Base-by-base conservation (phyloP, 306 rosid genomes). In the Comarum palustre region DNA sequence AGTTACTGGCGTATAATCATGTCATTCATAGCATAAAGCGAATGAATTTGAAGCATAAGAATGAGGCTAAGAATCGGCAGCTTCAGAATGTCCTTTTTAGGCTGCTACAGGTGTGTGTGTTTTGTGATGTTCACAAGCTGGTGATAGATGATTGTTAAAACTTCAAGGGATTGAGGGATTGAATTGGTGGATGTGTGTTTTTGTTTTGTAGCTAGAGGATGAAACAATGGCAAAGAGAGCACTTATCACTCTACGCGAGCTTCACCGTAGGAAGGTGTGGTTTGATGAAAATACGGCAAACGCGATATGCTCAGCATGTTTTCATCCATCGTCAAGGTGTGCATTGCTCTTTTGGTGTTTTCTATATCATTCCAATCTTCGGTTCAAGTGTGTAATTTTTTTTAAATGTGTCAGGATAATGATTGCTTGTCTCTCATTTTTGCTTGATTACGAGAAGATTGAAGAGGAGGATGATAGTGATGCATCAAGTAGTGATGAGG, bases 371-470 rank as follows among this genome's bases (percentile, higher is more conserved):
- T 39, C 62, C 32, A 29, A 59, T 64, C 20, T 73, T 16, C 1
- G 41, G 31, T 2, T 47, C 16, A 41, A 45, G 69, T 39, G 63
- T 31, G 78, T 64, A 74, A 20, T 15, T 27, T 72, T 73, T 20
- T 61, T 39, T 72, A 52, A 66, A 38, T 81, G 51, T 41, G 54
- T 46, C 84, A 91, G 98, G 96, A 93, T 93, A 77, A 87, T 93
- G 98, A 86, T 87, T 78, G 90, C 96, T 5, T 58, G 91, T 61
- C 66, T 93, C 32, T 84, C 85, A 29, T 86, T 89, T 87, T 92
- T 93, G 68, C 93, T 93, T 69, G 92, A 89, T 85, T 90, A 87
- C 29, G 98, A 93, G 84, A 93, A 89, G 89, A 86, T 93, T 78
- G 89, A 83, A 82, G 81, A 84, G 0, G 77, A 75, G 46, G 90